Percentiles rank a stretch among this genome's conserved stretches.
These are phyloP conservation scores for Urochloa ruziziensis DNA, from an alignment of 176 grass and related monocot species.

Conservation along the genomic window DNA sequence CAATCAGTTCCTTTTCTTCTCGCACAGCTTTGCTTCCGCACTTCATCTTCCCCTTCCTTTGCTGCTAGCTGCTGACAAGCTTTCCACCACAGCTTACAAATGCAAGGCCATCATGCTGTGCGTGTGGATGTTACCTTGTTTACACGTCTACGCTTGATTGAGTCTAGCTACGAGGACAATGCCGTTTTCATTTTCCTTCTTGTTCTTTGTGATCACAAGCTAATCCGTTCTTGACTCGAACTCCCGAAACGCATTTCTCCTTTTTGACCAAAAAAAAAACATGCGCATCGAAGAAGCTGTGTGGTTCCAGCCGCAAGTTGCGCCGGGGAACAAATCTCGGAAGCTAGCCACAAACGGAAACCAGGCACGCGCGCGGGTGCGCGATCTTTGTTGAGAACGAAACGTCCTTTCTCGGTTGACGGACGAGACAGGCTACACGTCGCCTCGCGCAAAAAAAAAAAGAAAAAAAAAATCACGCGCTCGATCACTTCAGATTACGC, in stretches of 20 bases:
- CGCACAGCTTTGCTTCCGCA: background rate
- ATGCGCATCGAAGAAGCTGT: background rate
- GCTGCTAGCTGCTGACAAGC: too few relatives aligned
- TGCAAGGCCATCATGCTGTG: background rate
- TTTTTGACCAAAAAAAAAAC: background rate
- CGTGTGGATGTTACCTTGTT: background rate
- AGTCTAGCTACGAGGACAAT: background rate
- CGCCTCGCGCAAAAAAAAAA: background rate
- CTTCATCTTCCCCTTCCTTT: too few relatives aligned
- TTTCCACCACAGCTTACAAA: background rate
- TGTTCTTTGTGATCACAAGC: background rate
- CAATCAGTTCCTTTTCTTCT: background rate
- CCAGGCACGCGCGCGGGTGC: background rate
- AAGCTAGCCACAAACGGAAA: background rate
- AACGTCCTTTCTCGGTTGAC: background rate
- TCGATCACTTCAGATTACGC: too few relatives aligned
- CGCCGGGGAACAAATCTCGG: background rate
- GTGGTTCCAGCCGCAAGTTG: background rate
- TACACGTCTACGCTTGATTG: background rate
- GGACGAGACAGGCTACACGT: conserved; percentile 20
- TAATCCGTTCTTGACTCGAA: background rate
- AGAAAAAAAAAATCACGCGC: background rate
- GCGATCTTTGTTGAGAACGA: too few relatives aligned
- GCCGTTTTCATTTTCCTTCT: background rate
- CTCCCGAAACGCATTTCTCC: background rate